These are phyloP conservation scores for Coffea humblotiana DNA, from an alignment of 305 asterid species.

Conservation along the genomic window DNA sequence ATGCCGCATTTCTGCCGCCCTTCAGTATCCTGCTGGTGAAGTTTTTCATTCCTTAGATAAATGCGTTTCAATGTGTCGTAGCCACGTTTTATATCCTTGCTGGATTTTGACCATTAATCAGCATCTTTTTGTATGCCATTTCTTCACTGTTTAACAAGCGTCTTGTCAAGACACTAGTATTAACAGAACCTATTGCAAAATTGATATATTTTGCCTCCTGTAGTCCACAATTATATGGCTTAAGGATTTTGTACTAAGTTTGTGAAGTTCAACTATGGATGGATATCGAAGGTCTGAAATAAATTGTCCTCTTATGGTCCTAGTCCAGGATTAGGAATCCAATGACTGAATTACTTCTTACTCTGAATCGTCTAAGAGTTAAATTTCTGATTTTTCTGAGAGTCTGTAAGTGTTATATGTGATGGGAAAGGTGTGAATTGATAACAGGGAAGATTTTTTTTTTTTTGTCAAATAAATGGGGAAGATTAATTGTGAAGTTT, in stretches of 20 bases:
- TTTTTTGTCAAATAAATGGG: background rate
- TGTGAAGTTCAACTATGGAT: background rate
- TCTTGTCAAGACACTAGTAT: background rate
- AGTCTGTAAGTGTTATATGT: background rate
- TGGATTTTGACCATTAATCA: background rate
- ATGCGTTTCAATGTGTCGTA: conserved; percentile 15
- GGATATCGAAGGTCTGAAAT: background rate
- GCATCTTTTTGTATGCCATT: background rate
- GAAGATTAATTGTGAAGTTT: conserved; percentile 6
- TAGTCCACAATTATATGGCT: background rate
- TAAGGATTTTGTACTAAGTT: background rate
- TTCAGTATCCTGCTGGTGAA: conserved; percentile 91
- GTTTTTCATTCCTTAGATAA: conserved; percentile 19
- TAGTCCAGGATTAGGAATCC: background rate
- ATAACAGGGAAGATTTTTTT: background rate
- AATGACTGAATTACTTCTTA: background rate
- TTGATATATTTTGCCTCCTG: no score
- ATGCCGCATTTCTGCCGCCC: conserved; percentile 95
- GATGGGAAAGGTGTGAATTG: background rate
- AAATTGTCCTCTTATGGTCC: background rate
- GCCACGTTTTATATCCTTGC: background rate
- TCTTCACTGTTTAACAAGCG: background rate
- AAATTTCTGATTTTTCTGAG: background rate
- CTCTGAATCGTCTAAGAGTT: background rate
- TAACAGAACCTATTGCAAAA: background rate